Evolutionary conservation across 1,284 basidiomycete genomes (phyloP).

Genomic region (Ceratobasidium sp.): DNA sequence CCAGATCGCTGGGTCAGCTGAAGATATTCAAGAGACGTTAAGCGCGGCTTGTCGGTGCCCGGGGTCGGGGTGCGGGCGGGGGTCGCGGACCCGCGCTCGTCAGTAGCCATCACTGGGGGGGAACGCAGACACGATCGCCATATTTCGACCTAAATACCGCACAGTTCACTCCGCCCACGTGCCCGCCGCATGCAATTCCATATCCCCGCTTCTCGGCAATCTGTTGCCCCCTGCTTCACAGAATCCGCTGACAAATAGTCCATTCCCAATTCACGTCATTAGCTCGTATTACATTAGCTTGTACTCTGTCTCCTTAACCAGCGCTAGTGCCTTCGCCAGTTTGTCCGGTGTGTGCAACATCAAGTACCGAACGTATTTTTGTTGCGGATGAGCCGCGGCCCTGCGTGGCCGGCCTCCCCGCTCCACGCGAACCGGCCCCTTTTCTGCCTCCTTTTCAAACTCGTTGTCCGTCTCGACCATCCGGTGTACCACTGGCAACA

Average conservation of each 20-base stretch:
- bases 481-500: slow-evolving; percentile 68
- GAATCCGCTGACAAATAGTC: too few relatives aligned
- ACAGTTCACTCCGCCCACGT: slow-evolving; percentile 18
- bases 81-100: slow-evolving; percentile 23
- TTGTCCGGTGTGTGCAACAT: slow-evolving; percentile 11
- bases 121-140: slow-evolving; percentile 33
- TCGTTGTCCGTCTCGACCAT: slow-evolving; percentile 74
- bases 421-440: slow-evolving; percentile 45
- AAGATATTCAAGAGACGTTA: slow-evolving; percentile 74
- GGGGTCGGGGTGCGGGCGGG: slow-evolving; percentile 45
- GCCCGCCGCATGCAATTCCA: slow-evolving; percentile 26
- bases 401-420: slow-evolving; percentile 17
- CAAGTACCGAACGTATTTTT: slow-evolving; percentile 41
- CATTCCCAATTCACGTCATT: too few relatives aligned
- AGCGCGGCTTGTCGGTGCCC: slow-evolving; percentile 53
- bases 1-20: slow-evolving; percentile 65
- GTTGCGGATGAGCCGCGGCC: slow-evolving; percentile 3
- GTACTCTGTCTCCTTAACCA: slow-evolving; percentile 17
- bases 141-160: slow-evolving; percentile 27
- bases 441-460: slow-evolving; percentile 47
- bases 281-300: slow-evolving; percentile 5
- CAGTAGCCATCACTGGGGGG: slow-evolving; percentile 18
- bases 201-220: slow-evolving; percentile 47
- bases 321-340: slow-evolving; percentile 3
- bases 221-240: slow-evolving; percentile 22